Evolutionary conservation across 192 early-diverging fungal species (phyloP), one percentile per base, ranked within the genome.

Genomic region (Podochytrium sp.): DNA sequence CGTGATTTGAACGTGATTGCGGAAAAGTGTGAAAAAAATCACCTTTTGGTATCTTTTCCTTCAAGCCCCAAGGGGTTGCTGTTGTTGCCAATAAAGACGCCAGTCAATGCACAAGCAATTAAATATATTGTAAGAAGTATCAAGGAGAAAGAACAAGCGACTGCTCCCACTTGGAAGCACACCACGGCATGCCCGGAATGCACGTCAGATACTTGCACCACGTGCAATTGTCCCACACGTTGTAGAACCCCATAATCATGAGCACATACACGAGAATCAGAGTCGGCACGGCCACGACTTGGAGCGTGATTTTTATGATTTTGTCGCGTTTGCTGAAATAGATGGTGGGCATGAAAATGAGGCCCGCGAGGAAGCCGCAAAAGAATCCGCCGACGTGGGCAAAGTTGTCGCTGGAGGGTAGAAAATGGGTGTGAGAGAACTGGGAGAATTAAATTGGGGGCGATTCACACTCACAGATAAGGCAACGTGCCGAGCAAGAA

Each of bases 301-400:
- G 71, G 6, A 83, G 67, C 0, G 59, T 65, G 27, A 72, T 63
- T 55, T 88, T 86, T 32, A 75, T 35, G 41, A 69, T 59, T 58
- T 81, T 79, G 66, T 84, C 84, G 74, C 74, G 78, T 37, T 76
- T 78, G 20, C 79, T 80, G 65, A 73, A 88, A 66, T 89, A 83
- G 10, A 90, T 80, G 12, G 84, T 88, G 0, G 92, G 91, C 86
- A 92, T 85, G 55, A 94, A 89, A 37, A 93, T 74, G 3, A 91
- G 74, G 16, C 91, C 90, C 7, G 90, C 78, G 27, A 92, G 50
- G 39, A 92, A 71, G 0, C 91, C 92, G 52, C 76, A 78, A 38
- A 90, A 73, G 73, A 91, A 93, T 2, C 92, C 91, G 41, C 92
- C 94, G 49, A 94, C 82, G 83, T 95, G 94, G 18, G 94, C 92